Evolutionary conservation across 768 basidiomycete species (phyloP), one percentile per base, ranked within the genome.

Genomic region (Mycena indigotica): DNA sequence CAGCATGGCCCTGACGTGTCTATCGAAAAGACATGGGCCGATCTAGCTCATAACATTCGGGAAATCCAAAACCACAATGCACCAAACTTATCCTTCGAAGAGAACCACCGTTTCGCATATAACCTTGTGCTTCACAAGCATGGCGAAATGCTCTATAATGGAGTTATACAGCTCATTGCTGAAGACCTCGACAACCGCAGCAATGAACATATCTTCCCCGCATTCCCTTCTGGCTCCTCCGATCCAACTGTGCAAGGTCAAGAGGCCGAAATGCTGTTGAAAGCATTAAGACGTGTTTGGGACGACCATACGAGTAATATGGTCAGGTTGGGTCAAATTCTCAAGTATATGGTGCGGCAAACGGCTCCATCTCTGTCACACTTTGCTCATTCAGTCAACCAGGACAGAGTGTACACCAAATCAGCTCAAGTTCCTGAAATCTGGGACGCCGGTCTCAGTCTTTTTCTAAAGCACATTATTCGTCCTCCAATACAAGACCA

Each of bases 1-100:
- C 35, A 93, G 91, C 88, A 85, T 72, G 88, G 86, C 10, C 81
- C 84, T 21, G 85, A 86, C 56, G 81, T 90, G 46, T 85, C 90
- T n/a, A 80, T 87, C 25, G 87, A 93, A 40, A 87, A 91, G 63
- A 95, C 88, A 40, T 97, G 95, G 93, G 69, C 79, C 5, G 84
- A 84, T 62, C 78, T 99, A 13, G 80, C 91, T 12, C 77, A 80
- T 60, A 97, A 98, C 62, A 95, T 99, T 64, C 81, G 85, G 56
- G 93, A 96, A 78, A 98, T 99, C 51, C 93, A 96, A 70, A 89
- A 92, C 65, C 93, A 96, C 73, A 93, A 96, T 71, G 93, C 94
- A 3, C 84, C 86, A 49, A 88, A 86, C 65, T 83, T 99, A 29
- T 91, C 89, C 21, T 95, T 89, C 64, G 93, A 98, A 70, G 95